phyloP scores from a whole-genome alignment of 2,329 filamentous ascomycete species.

The Juglanconis oblonga region DNA sequence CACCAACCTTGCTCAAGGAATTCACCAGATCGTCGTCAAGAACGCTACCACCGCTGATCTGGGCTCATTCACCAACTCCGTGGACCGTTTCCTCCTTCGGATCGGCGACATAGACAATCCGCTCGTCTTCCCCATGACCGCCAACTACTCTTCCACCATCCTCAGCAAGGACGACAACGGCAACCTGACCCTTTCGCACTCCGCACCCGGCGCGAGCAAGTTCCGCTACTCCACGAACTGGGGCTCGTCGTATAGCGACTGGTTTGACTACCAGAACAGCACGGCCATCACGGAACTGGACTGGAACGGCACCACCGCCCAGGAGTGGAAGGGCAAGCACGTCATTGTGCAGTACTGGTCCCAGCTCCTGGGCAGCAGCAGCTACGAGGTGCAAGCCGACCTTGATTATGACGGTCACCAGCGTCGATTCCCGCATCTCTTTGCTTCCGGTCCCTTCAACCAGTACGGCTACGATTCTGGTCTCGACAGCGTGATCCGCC shows the following conservation, averaged over 20 bases:
- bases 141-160: slow-evolving; percentile 52
- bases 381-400: slow-evolving; percentile 59
- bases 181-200: slow-evolving; percentile 47
- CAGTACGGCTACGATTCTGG: slow-evolving; percentile 61
- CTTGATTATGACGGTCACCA: slow-evolving; percentile 34
- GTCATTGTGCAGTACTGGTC: slow-evolving; percentile 62
- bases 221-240: slow-evolving; percentile 62
- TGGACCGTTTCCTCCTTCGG: slow-evolving; percentile 56
- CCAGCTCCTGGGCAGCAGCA: slow-evolving; percentile 54
- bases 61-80: slow-evolving; percentile 44
- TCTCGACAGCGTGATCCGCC: slow-evolving; percentile 46
- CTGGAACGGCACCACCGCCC: slow-evolving; percentile 54
- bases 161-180: slow-evolving; percentile 35
- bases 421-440: slow-evolving; percentile 59
- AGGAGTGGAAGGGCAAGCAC: slow-evolving; percentile 60
- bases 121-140: slow-evolving; percentile 50
- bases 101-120: slow-evolving; percentile 56
- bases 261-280: slow-evolving; percentile 51
- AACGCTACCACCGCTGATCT: slow-evolving; percentile 45
- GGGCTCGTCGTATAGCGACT: slow-evolving; percentile 57
- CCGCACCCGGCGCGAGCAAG: slow-evolving; percentile 56
- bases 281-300: slow-evolving; percentile 45
- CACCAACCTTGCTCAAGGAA: slow-evolving; percentile 49
- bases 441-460: slow-evolving; percentile 59
- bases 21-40: slow-evolving; percentile 54